Conservation (phyloP, 768 basidiomycete genomes). For the Phlegmacium glaucopus region DNA sequence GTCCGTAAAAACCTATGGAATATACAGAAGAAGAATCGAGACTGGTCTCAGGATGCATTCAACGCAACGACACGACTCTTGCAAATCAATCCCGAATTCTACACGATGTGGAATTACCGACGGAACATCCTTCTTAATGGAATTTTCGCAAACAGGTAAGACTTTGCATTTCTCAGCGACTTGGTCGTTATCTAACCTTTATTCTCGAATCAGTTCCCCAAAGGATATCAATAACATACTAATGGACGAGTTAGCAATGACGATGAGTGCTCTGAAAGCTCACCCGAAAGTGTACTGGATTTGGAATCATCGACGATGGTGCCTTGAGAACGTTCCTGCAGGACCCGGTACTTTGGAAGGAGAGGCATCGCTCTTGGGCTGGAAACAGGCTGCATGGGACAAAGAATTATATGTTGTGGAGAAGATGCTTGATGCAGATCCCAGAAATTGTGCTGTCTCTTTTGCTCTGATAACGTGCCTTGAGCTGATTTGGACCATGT, state of each 20-base stretch:
- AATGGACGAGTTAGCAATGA: slow-evolving; percentile 73
- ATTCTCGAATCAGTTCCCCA: slow-evolving; percentile 43
- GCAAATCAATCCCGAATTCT: slow-evolving; percentile 89
- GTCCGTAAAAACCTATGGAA: slow-evolving; percentile 6
- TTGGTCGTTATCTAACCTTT: slow-evolving; percentile 9
- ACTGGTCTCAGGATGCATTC: slow-evolving; percentile 74
- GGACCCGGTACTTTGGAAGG: slow-evolving; percentile 49
- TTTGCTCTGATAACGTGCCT: not conserved
- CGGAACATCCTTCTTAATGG: slow-evolving; percentile 73
- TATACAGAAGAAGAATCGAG: slow-evolving; percentile 61
- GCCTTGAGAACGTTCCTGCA: slow-evolving; percentile 80
- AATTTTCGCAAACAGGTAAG: slow-evolving; percentile 65
- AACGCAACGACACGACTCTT: slow-evolving; percentile 75
- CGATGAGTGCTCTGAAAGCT: slow-evolving; percentile 72
- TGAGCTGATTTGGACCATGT: not conserved
- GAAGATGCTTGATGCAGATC: slow-evolving; percentile 87
- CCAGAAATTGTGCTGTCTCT: slow-evolving; percentile 78
- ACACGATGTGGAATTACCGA: slow-evolving; percentile 95
- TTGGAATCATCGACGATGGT: slow-evolving; percentile 98
- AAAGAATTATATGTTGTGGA: slow-evolving; percentile 86
- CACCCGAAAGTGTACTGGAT: slow-evolving; percentile 98
- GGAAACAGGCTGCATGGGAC: slow-evolving; percentile 81
- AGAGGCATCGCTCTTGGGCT: slow-evolving; percentile 49
- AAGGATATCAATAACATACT: slow-evolving; percentile 63
- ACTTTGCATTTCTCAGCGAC: not conserved